Evolutionary conservation across 306 rosid genomes (phyloP), one percentile per base, ranked within the genome.

Genomic region (Prunus mira): DNA sequence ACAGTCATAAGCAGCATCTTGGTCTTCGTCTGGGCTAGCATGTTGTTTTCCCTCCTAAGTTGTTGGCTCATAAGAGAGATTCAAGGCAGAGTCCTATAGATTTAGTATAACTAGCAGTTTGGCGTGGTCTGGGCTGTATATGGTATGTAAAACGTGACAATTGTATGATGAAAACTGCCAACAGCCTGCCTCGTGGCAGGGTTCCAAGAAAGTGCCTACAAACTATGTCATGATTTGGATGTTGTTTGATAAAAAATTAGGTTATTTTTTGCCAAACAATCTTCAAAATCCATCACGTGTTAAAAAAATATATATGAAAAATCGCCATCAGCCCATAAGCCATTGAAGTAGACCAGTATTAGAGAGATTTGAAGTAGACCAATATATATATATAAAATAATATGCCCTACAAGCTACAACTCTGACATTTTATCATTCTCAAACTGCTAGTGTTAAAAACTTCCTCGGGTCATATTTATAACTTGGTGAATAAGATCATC

Each of bases 141-240:
- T 6, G 2, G 2, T 22, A 12, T 60, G 12, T 12, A 34, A 65
- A 65, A 46, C 58, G 60, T 73, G 68, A 61, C 18, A 41, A 34
- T 38, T 22, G 41, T 45, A 28, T 11, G 30, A 61, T 11, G 69
- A 11, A 27, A 73, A 46, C n/a, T 27, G 22, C 6, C 66, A 25
- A 32, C 27, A 11, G 6, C 43, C 38, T 2, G 14, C 17, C 17
- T 65, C 6, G 19, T 18, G 50, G 25, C 50, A 65, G 25, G 67
- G 17, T 65, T 65, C 69, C 69, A 65, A 46, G 77, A 65, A 73
- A 28, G 30, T 60, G 57, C 69, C 69, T 13, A 10, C 64, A 11
- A n/a, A 41, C 41, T 9, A 25, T 22, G 76, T 71, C 76, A 38
- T 58, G 50, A 20, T 22, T 54, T 57, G 51, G 75, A 71, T 14